These are phyloP conservation scores for Umbelopsis sp. DNA, from an alignment of 192 early-diverging fungal species.

Conservation along the genomic window DNA sequence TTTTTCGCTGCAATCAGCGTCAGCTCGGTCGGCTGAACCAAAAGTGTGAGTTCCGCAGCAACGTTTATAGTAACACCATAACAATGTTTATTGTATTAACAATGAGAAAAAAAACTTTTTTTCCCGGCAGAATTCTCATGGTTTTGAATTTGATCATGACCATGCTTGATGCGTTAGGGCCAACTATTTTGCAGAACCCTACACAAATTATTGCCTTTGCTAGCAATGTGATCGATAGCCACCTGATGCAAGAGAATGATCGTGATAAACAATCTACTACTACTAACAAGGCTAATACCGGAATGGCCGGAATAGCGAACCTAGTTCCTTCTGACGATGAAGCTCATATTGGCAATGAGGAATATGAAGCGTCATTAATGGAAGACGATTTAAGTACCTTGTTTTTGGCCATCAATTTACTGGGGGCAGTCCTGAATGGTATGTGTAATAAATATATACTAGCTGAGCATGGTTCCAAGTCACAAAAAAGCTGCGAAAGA, in stretches of 20 bases:
- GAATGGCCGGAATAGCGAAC: constrained; percentile 26
- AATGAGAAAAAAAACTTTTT: constrained; percentile 7
- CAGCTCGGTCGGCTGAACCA: constrained; percentile 39
- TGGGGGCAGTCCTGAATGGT: constrained; percentile 67
- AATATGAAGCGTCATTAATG: constrained; percentile 37
- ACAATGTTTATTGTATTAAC: constrained; percentile 12
- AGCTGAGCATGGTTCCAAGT: neutral
- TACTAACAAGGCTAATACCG: neutral
- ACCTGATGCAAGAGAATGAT: constrained; percentile 27
- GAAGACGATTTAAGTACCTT: constrained; percentile 61
- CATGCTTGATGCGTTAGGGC: constrained; percentile 73
- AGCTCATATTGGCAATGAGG: constrained; percentile 26
- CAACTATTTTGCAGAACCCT: constrained; percentile 73
- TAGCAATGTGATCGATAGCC: constrained; percentile 62
- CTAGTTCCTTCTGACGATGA: constrained; percentile 34
- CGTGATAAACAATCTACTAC: neutral
- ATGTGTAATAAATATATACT: constrained; percentile 25
- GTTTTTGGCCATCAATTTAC: constrained; percentile 60
- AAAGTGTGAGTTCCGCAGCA: constrained; percentile 43
- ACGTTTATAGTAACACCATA: neutral
- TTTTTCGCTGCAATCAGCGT: constrained; percentile 48
- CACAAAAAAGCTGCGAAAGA: too few relatives aligned
- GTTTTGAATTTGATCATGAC: constrained; percentile 60
- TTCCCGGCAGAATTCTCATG: constrained; percentile 52
- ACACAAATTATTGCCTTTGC: constrained; percentile 76